Base-by-base conservation (phyloP, 2,329 filamentous ascomycete species). In the Cercospora sp. region DNA sequence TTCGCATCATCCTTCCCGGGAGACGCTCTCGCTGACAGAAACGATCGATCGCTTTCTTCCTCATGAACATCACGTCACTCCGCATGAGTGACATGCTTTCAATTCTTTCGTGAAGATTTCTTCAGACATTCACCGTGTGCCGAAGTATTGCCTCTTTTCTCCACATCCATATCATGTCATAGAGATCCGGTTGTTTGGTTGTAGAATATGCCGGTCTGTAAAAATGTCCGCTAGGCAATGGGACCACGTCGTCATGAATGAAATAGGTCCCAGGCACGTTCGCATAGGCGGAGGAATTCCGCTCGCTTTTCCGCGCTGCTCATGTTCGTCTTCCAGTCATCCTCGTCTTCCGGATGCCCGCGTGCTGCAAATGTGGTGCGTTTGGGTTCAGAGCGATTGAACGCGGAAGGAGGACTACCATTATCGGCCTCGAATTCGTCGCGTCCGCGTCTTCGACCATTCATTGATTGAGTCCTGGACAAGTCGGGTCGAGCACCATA, bases 191-290 rank as follows among this genome's bases (percentile, higher is more conserved):
- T 24, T 7, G 37, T 40, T 40, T 40, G 34, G n/a, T 49, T 24
- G 18, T 51, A 21, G n/a, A 49, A 24, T 26, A 24, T 51, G 18
- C 45, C 45, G 45, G 45, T 43, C 3, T 51, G 21, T 51, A 51
- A 51, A 24, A 51, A 26, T 51, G 5, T 51, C 10, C 18, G 45
- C 21, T 51, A 21, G 45, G 18, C 21, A 43, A 51, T 13, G 16
- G 7, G 12, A 5, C 24, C 16, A n/a, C n/a, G 18, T 74, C n/a
- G 18, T 74, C 82, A 97, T 70, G 93, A 97, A 83, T 98, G 95
- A 81, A 98, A 97, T 30, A 99, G 81, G 82, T 99, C 95, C 95
- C 95, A 99, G 8, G 95, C 95, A 76, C 92, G 86, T 73, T 92
- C 89, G 79, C 94, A 97, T 61, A 98, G 83, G 66, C 87, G 85